Evolutionary conservation across 2,329 filamentous ascomycete species (phyloP).

Genomic region (Emmonsiellopsis sp.): DNA sequence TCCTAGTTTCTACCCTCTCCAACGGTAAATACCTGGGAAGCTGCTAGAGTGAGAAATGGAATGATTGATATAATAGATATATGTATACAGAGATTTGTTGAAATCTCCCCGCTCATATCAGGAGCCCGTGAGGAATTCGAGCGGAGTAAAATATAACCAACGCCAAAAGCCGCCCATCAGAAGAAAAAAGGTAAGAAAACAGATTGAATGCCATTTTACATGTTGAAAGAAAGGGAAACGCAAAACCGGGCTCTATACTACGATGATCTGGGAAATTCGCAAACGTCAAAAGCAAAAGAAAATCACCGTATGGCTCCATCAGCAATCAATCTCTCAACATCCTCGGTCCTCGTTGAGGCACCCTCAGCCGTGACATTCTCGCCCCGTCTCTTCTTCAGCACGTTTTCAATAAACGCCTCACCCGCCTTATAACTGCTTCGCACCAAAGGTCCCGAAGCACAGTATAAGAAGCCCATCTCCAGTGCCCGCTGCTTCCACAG

Average conservation of each 20-base stretch:
- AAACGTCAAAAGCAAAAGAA: slow-evolving; percentile 2
- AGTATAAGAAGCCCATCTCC: slow-evolving; percentile 95
- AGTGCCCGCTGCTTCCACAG: slow-evolving; percentile 82
- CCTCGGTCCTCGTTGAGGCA: slow-evolving; percentile 14
- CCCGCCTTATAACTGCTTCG: slow-evolving; percentile 96
- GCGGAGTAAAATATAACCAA: neutral
- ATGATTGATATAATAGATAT: too few relatives aligned
- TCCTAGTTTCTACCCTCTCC: too few relatives aligned
- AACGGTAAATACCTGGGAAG: too few relatives aligned
- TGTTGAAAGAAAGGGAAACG: neutral
- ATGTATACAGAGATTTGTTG: slow-evolving; percentile 1
- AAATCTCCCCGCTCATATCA: neutral
- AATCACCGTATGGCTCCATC: slow-evolving; percentile 22
- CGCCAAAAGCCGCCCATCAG: too few relatives aligned
- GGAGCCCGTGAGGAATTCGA: neutral
- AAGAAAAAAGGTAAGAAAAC: neutral
- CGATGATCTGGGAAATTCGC: neutral
- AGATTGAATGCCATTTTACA: neutral
- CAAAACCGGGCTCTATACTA: neutral
- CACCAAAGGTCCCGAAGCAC: slow-evolving; percentile 85
- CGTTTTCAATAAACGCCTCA: slow-evolving; percentile 98
- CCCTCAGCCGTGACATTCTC: slow-evolving; percentile 20
- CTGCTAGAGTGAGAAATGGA: too few relatives aligned
- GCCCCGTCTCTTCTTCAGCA: slow-evolving; percentile 66
- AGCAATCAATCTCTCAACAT: slow-evolving; percentile 10